Percentiles rank a stretch among this genome's conserved stretches.
These are phyloP conservation scores for Trichoderma afroharzianum DNA, from an alignment of 2,329 filamentous ascomycete genomes.

Conservation along the genomic window DNA sequence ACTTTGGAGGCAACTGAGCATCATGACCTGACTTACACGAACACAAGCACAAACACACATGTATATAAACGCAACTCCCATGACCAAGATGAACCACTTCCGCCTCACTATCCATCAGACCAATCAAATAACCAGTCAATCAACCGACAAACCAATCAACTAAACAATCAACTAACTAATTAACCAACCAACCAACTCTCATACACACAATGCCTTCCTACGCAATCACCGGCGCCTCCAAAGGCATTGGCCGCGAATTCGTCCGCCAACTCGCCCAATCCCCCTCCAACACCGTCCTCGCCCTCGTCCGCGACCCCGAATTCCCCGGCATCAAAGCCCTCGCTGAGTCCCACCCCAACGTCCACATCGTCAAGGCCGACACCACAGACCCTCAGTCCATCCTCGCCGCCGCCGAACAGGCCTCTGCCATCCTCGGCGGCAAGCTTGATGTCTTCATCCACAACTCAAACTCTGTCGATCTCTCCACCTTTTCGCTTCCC, in stretches of 20 bases:
- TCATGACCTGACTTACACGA: background rate
- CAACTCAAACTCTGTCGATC: slow-evolving; percentile 31
- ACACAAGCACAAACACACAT: background rate
- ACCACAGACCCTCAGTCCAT: slow-evolving; percentile 32
- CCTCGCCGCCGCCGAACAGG: slow-evolving; percentile 31
- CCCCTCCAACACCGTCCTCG: slow-evolving; percentile 35
- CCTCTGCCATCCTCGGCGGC: slow-evolving; percentile 33
- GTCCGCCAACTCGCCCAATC: slow-evolving; percentile 30
- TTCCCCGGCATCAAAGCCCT: slow-evolving; percentile 26
- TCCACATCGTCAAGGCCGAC: slow-evolving; percentile 37
- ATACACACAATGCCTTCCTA: slow-evolving; percentile 18
- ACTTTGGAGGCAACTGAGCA: background rate
- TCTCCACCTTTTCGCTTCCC: slow-evolving; percentile 17
- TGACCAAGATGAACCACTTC: background rate
- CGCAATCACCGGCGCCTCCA: slow-evolving; percentile 20
- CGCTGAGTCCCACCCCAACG: slow-evolving; percentile 28
- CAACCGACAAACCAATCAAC: background rate
- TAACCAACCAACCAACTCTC: background rate
- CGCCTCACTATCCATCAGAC: background rate
- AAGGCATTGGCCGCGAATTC: slow-evolving; percentile 26
- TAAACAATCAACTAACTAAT: background rate
- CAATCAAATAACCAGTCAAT: background rate
- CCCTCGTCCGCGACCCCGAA: slow-evolving; percentile 35
- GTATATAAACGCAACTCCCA: background rate
- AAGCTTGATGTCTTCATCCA: slow-evolving; percentile 41